Base-by-base conservation (phyloP, 257 asterid species). In the Paraleonurus japonicus region DNA sequence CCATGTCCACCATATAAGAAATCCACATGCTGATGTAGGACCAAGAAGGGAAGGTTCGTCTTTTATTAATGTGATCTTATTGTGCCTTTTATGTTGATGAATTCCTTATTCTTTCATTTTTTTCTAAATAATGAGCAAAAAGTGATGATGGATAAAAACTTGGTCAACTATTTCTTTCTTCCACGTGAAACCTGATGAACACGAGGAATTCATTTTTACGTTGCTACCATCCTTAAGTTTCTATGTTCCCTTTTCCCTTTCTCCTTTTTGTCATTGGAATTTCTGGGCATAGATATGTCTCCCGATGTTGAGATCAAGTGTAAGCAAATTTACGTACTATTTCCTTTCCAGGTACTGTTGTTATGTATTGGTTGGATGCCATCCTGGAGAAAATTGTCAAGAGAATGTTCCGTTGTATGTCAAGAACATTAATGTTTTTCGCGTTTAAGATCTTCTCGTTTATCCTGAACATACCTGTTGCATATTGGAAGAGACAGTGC, bases 341-440 rank as follows among this genome's bases (percentile, higher is more conserved):
- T 61, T 62, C 65, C 53, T 60, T 72, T 23, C 65, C 82, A 89
- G 97, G 93, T 65, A 64, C 85, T 65, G 28, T 77, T 20, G 75
- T 76, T 60, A 73, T 75, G 72, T 70, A 71, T 45, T 75, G 82
- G 84, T 64, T 85, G 67, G 85, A 80, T 2, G 61, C 70, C 68
- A 74, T 87, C 76, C 85, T 61, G 74, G 89, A 86, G 74, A 84
- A 82, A 78, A 69, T 89, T 55, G 79, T 85, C 71, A 88, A 81
- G 75, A 86, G 85, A 74, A 79, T 92, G 76, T 80, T 85, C 73
- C 75, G 61, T 32, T 87, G 54, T 64, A 57, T 85, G 79, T 75
- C 84, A 19, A 82, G 87, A 71, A 75, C 90, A 79, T 54, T 81
- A 77, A 59, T 84, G 66, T 78, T 81, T 71, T 77, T 83, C 45